Base-by-base conservation (phyloP, 108 stramenopile genomes). In the Nitzschia inconspicua region DNA sequence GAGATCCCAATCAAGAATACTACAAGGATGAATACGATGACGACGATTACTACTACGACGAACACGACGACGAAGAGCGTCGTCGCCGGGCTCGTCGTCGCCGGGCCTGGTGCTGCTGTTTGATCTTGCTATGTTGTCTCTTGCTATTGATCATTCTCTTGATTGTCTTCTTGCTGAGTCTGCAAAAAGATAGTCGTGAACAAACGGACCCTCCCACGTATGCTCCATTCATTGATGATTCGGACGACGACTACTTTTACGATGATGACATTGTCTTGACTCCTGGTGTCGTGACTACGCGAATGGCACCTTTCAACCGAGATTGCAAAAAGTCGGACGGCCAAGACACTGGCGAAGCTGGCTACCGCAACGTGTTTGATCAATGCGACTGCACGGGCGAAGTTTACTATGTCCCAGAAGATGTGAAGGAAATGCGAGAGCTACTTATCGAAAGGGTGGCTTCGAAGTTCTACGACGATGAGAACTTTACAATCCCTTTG, bases 301-400 rank as follows among this genome's bases (percentile, higher is more conserved):
- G 31, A 23, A 72, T 72, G 70, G 62, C 70, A 22, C 60, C 60
- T 29, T 39, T 51, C 29, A 34, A 72, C 28, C 9, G 44, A 36
- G 36, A 60, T 19, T 72, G 70, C 46, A 37, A 61, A 4, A n/a
- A 23, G 18, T 35, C 53, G 16, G 53, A 54, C 34, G 53, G 53
- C 3, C 10, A 36, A 18, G 25, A 14, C 37, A 22, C 42, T 3
- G 70, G 61, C 35, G 60, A 72, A 64, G 41, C 20, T 4, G 18
- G 65, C 30, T 72, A 58, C 44, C 50, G 60, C 48, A 63, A 64
- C 52, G 62, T 72, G 5, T 19, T 63, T 4, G 57, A 72, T 51
- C 77, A 79, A 37, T 79, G 77, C 62, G 49, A 68, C 14, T 79
- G 77, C 44, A 19, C 39, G 24, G 60, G 52, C 18, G 36, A 69